Base-by-base conservation (phyloP, 331 rosid species). In the Malus hybrid region DNA sequence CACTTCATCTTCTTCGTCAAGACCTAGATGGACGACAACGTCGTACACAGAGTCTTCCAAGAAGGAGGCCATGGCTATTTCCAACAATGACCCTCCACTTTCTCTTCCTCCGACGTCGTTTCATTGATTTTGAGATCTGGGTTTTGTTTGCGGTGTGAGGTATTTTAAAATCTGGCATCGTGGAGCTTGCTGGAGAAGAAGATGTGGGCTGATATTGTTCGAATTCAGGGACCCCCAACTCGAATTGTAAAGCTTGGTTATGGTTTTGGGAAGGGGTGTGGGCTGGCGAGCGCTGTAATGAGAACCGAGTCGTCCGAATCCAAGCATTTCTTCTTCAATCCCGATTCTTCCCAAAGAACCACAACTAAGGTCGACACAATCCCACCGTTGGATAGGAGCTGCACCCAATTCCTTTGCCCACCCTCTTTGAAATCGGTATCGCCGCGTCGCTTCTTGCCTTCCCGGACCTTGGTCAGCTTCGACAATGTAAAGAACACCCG, bases 41-140 rank as follows among this genome's bases (percentile, higher is more conserved):
- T 94, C 77, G 97, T 92, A 68, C 92, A 94, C 86, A 88, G 97
- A 48, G 99, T 94, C n/a, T 92, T 94, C 84, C 97, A 92, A 71
- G 97, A 89, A 86, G 97, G 97, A 82, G 99, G 99, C 68, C 97
- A 97, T 70, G 96, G 90, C 70, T 94, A 78, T 75, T 92, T 80
- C 71, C 99, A 94, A 20, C 97, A 94, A 28, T 96, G 87, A 50
- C 93, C 97, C 76, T 88, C 97, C 48, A 88, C 98, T 76, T 91
- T 97, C n/a, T 84, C 93, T 9, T 90, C 97, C 31, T 91, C 32
- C 32, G 32, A 31, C 32, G 36, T 33, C 36, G 7, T 33, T 33
- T 33, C 5, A 33, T 33, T 33, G 36, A 5, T 33, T 33, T 33
- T 33, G 36, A 6, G 36, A 33, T 33, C 36, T 33, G 36, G 36